These are phyloP conservation scores for Suillus cothurnatus DNA, from an alignment of 768 basidiomycete genomes.

Conservation along the genomic window DNA sequence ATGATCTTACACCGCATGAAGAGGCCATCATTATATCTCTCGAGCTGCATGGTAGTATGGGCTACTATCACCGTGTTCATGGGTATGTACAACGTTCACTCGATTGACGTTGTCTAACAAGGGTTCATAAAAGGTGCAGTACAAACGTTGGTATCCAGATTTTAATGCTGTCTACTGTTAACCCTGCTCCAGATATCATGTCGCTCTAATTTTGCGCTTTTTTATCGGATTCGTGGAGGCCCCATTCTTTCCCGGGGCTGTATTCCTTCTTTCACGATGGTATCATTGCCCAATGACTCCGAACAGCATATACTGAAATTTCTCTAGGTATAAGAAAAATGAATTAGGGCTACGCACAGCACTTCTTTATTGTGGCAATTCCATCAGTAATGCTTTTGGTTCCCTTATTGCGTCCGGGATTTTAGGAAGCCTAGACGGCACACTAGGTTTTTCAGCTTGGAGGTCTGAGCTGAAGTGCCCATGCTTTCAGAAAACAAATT, in stretches of 20 bases:
- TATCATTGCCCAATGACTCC: not conserved
- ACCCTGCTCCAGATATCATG: constrained; percentile 47
- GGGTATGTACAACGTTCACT: constrained; percentile 31
- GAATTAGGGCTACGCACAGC: constrained; percentile 72
- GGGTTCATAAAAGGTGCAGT: constrained; percentile 33
- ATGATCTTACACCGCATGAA: constrained; percentile 67
- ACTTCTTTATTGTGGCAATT: constrained; percentile 65
- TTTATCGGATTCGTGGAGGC: constrained; percentile 72
- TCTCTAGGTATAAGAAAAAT: constrained; percentile 51
- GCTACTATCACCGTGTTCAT: constrained; percentile 59
- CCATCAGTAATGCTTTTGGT: constrained; percentile 82
- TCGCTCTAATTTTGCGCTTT: constrained; percentile 68
- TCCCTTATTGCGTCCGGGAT: constrained; percentile 76
- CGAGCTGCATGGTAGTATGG: constrained; percentile 67
- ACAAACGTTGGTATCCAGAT: constrained; percentile 26
- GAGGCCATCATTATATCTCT: constrained; percentile 66
- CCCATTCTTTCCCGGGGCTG: constrained; percentile 66
- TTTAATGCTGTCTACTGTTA: not conserved
- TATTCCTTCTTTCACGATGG: constrained; percentile 73
- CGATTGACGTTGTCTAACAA: constrained; percentile 4
- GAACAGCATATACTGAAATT: not conserved
- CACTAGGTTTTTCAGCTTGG: constrained; percentile 71
- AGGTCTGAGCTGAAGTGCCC: constrained; percentile 41
- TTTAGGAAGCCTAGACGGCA: constrained; percentile 67
- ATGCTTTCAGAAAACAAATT: not conserved